phyloP scores from a whole-genome alignment of 768 basidiomycete species.

The Lactifluus piperatus region DNA sequence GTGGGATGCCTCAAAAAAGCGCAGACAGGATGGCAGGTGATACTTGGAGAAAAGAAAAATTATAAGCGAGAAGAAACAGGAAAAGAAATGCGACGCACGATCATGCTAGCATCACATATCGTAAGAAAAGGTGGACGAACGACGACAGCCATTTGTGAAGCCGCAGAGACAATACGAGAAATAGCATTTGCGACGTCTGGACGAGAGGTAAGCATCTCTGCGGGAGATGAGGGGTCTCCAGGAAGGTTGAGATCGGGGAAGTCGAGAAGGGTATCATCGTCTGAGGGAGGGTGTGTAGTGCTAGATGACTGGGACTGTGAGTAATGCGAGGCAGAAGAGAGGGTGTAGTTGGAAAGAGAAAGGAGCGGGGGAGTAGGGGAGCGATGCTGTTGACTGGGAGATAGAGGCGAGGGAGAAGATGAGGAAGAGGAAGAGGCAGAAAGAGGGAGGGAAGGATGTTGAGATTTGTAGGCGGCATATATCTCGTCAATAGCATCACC shows the following conservation, averaged over 20 bases:
- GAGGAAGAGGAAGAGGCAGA: neutral
- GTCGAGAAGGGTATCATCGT: slow-evolving; percentile 18
- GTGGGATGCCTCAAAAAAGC: slow-evolving; percentile 64
- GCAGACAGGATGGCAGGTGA: slow-evolving; percentile 65
- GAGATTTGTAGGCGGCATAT: slow-evolving; percentile 11
- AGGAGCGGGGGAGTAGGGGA: slow-evolving; percentile 18
- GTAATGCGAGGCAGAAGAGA: slow-evolving; percentile 17
- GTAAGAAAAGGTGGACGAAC: slow-evolving; percentile 62
- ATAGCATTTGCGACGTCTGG: slow-evolving; percentile 53
- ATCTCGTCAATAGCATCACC: slow-evolving; percentile 20
- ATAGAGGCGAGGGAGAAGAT: neutral
- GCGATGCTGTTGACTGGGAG: slow-evolving; percentile 9
- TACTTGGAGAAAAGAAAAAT: slow-evolving; percentile 36
- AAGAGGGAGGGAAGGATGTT: neutral
- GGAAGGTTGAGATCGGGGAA: slow-evolving; percentile 24
- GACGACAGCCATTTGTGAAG: slow-evolving; percentile 55
- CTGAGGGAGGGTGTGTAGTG: neutral
- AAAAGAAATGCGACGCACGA: slow-evolving; percentile 34
- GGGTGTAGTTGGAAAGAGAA: slow-evolving; percentile 5
- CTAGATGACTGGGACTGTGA: slow-evolving; percentile 12
- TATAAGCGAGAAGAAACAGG: neutral
- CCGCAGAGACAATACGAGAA: slow-evolving; percentile 57
- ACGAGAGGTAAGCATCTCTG: slow-evolving; percentile 50
- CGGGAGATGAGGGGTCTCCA: slow-evolving; percentile 30
- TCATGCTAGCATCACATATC: slow-evolving; percentile 67